Evolutionary conservation across 805 yeast genomes (phyloP), one percentile per base, ranked within the genome.

Genomic region (Barnettozyma pratensis): DNA sequence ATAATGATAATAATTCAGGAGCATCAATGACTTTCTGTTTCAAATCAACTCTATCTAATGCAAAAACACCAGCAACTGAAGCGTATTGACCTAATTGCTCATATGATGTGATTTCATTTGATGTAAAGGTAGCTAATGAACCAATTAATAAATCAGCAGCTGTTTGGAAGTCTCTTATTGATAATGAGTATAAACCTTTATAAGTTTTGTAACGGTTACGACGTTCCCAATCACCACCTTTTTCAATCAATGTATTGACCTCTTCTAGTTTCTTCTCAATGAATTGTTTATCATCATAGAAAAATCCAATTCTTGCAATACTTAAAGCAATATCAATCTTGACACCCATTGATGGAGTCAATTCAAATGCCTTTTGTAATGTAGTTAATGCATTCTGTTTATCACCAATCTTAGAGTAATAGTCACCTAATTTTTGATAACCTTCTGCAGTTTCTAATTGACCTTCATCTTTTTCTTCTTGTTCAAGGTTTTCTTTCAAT

Each of bases 141-240:
- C 91, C 99, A 54, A 88, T 87, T 59, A 94, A 76, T 53, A 92
- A 72, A 46, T 80, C 80, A 3, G 97, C 81, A 2, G 98, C 96
- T 57, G 87, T 95, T 38, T 72, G 73, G 61, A 94, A 94, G 59
- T 88, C 82, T 62, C 99, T 81, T 30, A 91, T 83, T 7, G 96
- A 85, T 77, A 94, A 71, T 36, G 79, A 71, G 64, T 88, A 87
- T 43, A 94, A 75, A 26, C 99, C 99, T 50, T 79, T 70, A 68
- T 94, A 94, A 6, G 97, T 87, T 72, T 94, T 94, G 74, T 80
- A 89, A 57, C 97, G 74, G 71, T 94, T 94, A 62, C 96, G 83
- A 68, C 99, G 87, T 70, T 94, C 99, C 99, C 99, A 94, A 67
- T 94, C 99, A 53, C 99, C 99, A 48, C 98, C 99, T 61, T 89